Evolutionary conservation across 306 rosid species (phyloP), one percentile per base, ranked within the genome.

Genomic region (Cyclanthera cordifolia): DNA sequence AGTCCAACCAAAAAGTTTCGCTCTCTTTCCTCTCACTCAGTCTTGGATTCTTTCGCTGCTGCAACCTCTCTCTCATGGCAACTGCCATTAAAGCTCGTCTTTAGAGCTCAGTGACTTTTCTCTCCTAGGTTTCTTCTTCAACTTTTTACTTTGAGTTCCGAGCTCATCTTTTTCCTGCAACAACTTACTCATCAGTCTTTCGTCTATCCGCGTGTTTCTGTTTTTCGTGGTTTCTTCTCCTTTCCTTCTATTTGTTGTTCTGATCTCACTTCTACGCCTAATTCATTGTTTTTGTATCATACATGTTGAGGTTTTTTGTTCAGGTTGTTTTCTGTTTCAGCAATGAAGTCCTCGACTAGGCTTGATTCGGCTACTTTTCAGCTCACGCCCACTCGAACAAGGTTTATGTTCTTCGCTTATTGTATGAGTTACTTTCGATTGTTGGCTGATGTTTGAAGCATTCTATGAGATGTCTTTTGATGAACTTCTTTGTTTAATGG

Each of bases 371-470:
- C 82, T 63, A 75, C 89, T 69, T 94, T 94, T 83, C 99, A 90
- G 78, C 96, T 94, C 82, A 88, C 97, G 15, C 97, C 99, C 56
- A 94, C 99, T 74, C 82, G 97, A 80, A 94, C 99, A 41, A 90
- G 99, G 99, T 79, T 70, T 45, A 8, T 46, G 34, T 48, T 53
- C 64, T 67, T 3, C 11, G 27, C 69, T 70, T 47, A 8, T 16
- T n/a, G 1, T 58, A 34, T 55, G 61, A 16, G 51, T 74, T 71
- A 24, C 46, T 32, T 52, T 80, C 8, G 27, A 41, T 56, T 48
- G 19, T 47, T 70, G 57, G 47, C 72, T 67, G 66, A 58, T 83
- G 37, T 67, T 16, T 45, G 49, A 32, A 37, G 30, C 27, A 27
- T 66, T 74, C 34, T 60, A 59, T 56, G 69, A 15, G 57, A 14